Percentiles rank a stretch among this genome's conserved stretches.
Evolutionary conservation across 371 early-diverging fungal species (phyloP).

Genomic region (Capillidium heterosporum): DNA sequence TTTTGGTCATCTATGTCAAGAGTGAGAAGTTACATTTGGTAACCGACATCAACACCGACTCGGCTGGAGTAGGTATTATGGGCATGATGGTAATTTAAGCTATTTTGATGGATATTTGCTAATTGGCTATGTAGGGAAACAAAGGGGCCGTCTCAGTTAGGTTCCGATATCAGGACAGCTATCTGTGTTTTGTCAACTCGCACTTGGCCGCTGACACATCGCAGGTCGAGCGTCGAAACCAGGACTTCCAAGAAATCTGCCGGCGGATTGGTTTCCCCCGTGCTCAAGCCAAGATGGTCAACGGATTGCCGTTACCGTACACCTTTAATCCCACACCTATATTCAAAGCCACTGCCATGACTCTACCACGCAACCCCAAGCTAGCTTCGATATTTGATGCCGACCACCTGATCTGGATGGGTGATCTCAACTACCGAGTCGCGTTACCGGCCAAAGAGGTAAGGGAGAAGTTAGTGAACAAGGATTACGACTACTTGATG

Average conservation of each 20-base stretch:
- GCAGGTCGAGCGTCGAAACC: constrained; percentile 66
- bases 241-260: constrained; percentile 69
- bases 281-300: constrained; percentile 16
- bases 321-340: background rate
- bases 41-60: constrained; percentile 30
- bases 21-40: constrained; percentile 27
- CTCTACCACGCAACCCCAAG: background rate
- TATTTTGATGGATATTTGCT: background rate
- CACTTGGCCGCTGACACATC: constrained; percentile 77
- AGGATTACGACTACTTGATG: constrained; percentile 25
- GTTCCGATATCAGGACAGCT: constrained; percentile 55
- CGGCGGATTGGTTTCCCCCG: constrained; percentile 41
- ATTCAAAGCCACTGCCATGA: background rate
- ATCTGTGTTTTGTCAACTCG: constrained; percentile 67
- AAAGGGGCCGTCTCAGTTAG: constrained; percentile 82
- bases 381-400: background rate
- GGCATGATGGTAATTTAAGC: constrained; percentile 36
- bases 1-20: constrained; percentile 61
- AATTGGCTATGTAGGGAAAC: constrained; percentile 44
- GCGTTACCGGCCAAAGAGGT: constrained; percentile 36
- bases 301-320: background rate
- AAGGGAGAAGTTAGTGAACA: constrained; percentile 25
- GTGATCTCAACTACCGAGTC: constrained; percentile 88
- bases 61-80: constrained; percentile 59
- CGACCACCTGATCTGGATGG: constrained; percentile 66